Percentiles rank a stretch among this genome's conserved stretches.
These are phyloP conservation scores for Sordariomycetes sp. DNA, from an alignment of 2,329 filamentous ascomycete genomes.

Conservation along the genomic window DNA sequence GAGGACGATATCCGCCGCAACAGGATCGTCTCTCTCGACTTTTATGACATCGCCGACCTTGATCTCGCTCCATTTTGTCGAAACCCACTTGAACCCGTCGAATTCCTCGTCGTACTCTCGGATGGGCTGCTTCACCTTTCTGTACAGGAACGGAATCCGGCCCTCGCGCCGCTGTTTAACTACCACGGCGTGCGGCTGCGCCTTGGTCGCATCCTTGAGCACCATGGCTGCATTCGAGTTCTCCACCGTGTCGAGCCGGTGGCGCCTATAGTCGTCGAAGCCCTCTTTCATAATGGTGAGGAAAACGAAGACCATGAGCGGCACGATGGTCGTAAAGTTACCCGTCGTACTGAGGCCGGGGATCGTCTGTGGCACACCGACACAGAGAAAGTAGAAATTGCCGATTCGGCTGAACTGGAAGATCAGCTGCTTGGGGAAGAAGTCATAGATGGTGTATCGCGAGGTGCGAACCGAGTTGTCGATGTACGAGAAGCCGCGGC, in stretches of 20 bases:
- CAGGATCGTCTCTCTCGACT: slow-evolving; percentile 54
- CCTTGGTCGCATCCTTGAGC: slow-evolving; percentile 7
- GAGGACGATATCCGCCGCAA: slow-evolving; percentile 74
- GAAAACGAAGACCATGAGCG: slow-evolving; percentile 62
- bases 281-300: slow-evolving; percentile 79
- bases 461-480: slow-evolving; percentile 64
- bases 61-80: slow-evolving; percentile 28
- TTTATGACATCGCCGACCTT: slow-evolving; percentile 35
- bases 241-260: slow-evolving; percentile 70
- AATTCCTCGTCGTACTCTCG: slow-evolving; percentile 45
- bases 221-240: slow-evolving; percentile 44
- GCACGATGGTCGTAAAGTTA: slow-evolving; percentile 61
- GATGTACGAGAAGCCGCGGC: slow-evolving; percentile 34
- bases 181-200: slow-evolving; percentile 1
- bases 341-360: slow-evolving; percentile 66
- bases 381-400: slow-evolving; percentile 78
- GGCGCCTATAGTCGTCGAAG: slow-evolving; percentile 70
- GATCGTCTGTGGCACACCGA: slow-evolving; percentile 71
- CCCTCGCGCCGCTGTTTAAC: not conserved
- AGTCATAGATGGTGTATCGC: slow-evolving; percentile 73
- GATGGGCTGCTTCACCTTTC: slow-evolving; percentile 1
- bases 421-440: slow-evolving; percentile 70
- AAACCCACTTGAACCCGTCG: slow-evolving; percentile 37
- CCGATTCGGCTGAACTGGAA: slow-evolving; percentile 79
- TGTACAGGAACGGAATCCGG: slow-evolving; percentile 6